A percentile compares a stretch with the other conserved stretches of the same genome.
Conservation (phyloP, 257 asterid species). For the Cynanchum wilfordii region DNA sequence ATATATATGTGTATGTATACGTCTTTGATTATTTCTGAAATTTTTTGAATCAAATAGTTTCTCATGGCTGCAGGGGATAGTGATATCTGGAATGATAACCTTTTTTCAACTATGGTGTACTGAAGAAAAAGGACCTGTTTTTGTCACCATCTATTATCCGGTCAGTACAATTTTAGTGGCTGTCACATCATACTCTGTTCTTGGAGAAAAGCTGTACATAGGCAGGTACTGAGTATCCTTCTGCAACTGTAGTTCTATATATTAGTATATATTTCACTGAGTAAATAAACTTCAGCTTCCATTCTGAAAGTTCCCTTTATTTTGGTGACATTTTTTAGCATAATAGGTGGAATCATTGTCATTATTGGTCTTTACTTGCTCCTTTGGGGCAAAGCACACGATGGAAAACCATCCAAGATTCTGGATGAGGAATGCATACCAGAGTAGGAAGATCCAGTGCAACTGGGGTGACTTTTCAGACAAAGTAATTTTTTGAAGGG, state of each 20-base stretch:
- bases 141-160: slow-evolving; percentile 72
- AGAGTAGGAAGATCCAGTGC: slow-evolving; percentile 30
- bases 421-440: slow-evolving; percentile 21
- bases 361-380: slow-evolving; percentile 61
- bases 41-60: neutral
- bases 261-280: neutral
- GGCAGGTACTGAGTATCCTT: slow-evolving; percentile 48
- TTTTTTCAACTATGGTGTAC: slow-evolving; percentile 64
- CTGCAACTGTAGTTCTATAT: neutral
- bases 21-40: neutral
- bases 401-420: slow-evolving; percentile 24
- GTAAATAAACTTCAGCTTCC: neutral
- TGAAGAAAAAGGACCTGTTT: slow-evolving; percentile 69
- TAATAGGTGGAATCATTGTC: slow-evolving; percentile 55
- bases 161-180: slow-evolving; percentile 57
- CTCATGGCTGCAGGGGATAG: slow-evolving; percentile 47
- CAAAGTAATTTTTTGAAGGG: slow-evolving; percentile 12
- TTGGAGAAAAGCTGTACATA: slow-evolving; percentile 55
- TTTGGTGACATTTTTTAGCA: slow-evolving; percentile 33
- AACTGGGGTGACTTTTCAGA: slow-evolving; percentile 20
- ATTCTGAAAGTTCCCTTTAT: neutral
- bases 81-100: slow-evolving; percentile 51
- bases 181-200: slow-evolving; percentile 44
- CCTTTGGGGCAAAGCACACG: slow-evolving; percentile 71
- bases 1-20: too few relatives aligned